Conservation (phyloP, 2,329 filamentous ascomycete genomes). For the Aspergillus fumigatiaffinis region DNA sequence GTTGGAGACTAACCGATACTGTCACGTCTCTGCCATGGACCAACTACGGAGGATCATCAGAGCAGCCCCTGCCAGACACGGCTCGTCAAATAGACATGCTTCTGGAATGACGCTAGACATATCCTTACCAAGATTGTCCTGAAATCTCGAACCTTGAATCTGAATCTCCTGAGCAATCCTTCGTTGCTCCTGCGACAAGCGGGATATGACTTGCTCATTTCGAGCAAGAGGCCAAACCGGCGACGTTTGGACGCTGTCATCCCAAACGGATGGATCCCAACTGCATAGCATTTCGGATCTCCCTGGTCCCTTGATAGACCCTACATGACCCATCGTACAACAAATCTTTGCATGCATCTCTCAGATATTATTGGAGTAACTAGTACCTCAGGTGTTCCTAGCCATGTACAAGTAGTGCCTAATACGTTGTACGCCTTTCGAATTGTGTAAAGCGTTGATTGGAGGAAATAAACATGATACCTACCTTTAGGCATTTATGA, state of each 20-base stretch:
- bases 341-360: background rate
- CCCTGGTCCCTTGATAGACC: no score
- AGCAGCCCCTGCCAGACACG: constrained; percentile 12
- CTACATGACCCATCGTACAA: background rate
- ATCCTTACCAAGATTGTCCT: background rate
- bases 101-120: constrained; percentile 12
- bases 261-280: background rate
- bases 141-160: background rate
- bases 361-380: background rate
- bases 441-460: background rate
- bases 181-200: background rate
- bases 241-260: background rate
- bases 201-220: background rate
- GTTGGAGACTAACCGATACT: constrained; percentile 4
- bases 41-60: constrained; percentile 14
- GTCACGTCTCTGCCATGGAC: background rate
- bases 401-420: background rate
- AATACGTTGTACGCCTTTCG: background rate
- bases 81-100: constrained; percentile 4
- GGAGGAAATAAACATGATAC: background rate
- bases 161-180: background rate
- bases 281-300: background rate
- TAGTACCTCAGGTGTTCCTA: background rate
- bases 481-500: background rate
- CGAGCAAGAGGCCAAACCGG: background rate